Base-by-base conservation (phyloP, 768 basidiomycete species). In the Ramaria rubella region DNA sequence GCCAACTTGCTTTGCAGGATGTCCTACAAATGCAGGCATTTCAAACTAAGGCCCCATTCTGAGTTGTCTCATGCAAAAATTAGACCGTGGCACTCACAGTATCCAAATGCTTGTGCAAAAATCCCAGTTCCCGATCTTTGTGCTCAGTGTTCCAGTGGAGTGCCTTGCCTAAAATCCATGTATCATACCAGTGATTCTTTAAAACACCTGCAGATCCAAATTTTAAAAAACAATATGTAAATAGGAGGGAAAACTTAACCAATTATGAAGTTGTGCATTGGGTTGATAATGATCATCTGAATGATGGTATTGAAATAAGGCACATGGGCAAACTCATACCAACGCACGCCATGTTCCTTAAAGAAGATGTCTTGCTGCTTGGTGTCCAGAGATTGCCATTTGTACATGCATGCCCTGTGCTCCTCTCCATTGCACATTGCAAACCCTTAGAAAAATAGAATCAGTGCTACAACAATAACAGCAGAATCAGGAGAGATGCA, bases 261-360 rank as follows among this genome's bases (percentile, higher is more conserved):
- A 4, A 70, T 63, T n/a, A 69, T 65, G 1, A 72, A 45, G 29
- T 69, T 71, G 46, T 72, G 68, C 70, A 72, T 71, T 0, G 68
- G 70, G 52, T 70, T 69, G 15, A 71, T 63, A 1, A 70, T 63
- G 7, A 65, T 61, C 59, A 68, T 65, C 5, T 56, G 45, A n/a
- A n/a, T n/a, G 19, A 60, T 54, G 1, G 68, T 30, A 57, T 72
- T 54, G 30, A 71, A 71, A 54, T 72, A 71, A 1, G 68, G 66
- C 1, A 72, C 58, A 1, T 60, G 53, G 19, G 60, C 58, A 1
- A 72, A 57, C 52, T 71, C 63, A 3, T 58, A 59, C 62, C 64
- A 69, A 26, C 61, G 63, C 2, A 58, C 60, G 0, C 59, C 65
- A 52, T 62, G 34, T 14, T 56, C 33, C 12, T 48, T 58, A 29